phyloP scores from a whole-genome alignment of 1,284 basidiomycete species.

The Melanopsichium pennsylvanicum region DNA sequence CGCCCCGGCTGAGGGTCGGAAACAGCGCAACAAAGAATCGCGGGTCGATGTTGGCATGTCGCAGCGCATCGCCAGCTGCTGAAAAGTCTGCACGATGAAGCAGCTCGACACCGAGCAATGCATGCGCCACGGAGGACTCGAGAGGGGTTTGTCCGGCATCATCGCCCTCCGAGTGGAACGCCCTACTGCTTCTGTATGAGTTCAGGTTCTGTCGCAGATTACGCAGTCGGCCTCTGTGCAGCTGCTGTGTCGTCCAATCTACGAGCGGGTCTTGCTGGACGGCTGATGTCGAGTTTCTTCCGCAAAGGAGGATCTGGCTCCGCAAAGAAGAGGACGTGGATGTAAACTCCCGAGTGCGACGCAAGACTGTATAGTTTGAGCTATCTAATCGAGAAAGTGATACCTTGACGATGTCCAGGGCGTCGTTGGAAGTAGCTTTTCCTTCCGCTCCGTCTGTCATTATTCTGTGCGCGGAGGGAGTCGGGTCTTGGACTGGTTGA shows the following conservation, averaged over 20 bases:
- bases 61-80: conserved; percentile 21
- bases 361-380: conserved; percentile 4
- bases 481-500: conserved; percentile 10
- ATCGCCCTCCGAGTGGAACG: background rate
- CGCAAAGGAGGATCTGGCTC: conserved; percentile 29
- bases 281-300: conserved; percentile 27
- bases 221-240: conserved; percentile 21
- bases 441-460: background rate
- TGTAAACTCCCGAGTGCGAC: conserved; percentile 5
- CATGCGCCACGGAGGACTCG: conserved; percentile 23
- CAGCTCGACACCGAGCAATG: conserved; percentile 33
- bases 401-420: conserved; percentile 24
- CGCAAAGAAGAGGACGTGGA: conserved; percentile 1
- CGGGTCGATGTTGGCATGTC: conserved; percentile 31
- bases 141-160: conserved; percentile 3
- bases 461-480: background rate
- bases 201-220: conserved; percentile 16
- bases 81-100: conserved; percentile 38
- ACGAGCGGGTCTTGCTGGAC: conserved; percentile 26
- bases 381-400: conserved; percentile 4
- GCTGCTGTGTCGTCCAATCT: conserved; percentile 18
- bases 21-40: conserved; percentile 39
- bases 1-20: conserved; percentile 1
- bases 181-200: background rate
- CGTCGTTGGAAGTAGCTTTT: background rate